Base-by-base conservation (phyloP, 148 eudicot species). In the Rhododendron kiyosumense region DNA sequence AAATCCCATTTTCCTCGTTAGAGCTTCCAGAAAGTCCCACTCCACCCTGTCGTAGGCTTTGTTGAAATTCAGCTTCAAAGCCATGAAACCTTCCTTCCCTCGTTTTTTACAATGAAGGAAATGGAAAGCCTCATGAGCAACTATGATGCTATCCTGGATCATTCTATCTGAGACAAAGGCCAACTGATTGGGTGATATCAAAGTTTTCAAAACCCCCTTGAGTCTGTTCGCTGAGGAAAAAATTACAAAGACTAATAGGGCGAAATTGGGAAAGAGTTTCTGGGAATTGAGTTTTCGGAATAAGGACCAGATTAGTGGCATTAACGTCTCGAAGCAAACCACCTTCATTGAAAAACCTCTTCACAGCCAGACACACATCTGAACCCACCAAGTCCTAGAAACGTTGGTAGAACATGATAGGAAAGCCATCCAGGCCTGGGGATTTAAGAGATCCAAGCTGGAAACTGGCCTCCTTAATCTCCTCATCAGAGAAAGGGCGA, bases 301-400 rank as follows among this genome's bases (percentile, higher is more conserved):
- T 63, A 0, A 63, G 71, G 1, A n/a, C 71, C 12, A 63, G 0
- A 2, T 63, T 63, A 1, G 71, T 63, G 3, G 12, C 12, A 9
- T 63, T 63, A 3, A n/a, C 9, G 0, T 24, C 71, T 7, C 2
- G 4, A 0, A 3, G 0, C 5, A 13, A 3, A 8, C 2, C 24
- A 0, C 12, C 30, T 0, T 8, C 13, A 1, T 2, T 2, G 2
- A 63, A 63, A 8, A 63, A 52, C 1, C 18, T 2, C 5, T n/a
- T 9, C 0, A n/a, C 13, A 1, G 30, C 71, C 2, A 1, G 0
- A 0, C 28, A 8, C 3, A 63, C 12, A 6, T n/a, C 71, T 0
- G 1, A 0, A 0, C 71, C 71, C 12, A 63, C 71, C 3, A n/a
- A 0, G 9, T n/a, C 0, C 71, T 30, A 63, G 0, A 7, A n/a